Base-by-base conservation (phyloP, 371 early-diverging fungal genomes). In the Mortierella sp. region DNA sequence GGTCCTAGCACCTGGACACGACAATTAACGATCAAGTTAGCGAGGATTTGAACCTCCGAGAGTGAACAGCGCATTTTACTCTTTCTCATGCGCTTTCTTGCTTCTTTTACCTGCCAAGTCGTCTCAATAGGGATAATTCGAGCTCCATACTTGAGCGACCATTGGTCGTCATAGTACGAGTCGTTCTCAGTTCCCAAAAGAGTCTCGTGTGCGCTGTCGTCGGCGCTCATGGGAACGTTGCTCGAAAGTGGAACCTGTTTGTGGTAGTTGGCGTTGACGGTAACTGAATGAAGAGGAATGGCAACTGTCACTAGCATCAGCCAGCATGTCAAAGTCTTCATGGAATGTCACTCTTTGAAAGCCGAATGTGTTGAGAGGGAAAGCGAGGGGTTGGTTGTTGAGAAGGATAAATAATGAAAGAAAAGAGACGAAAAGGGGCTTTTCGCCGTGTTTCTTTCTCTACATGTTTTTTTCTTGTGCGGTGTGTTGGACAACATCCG, bases 1-100 rank as follows among this genome's bases (percentile, higher is more conserved):
- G 94, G 94, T 14, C 95, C 95, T 2, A 95, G 88, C 5, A 91
- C 87, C 88, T 90, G 26, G 13, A 55, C 31, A 31, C 16, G 45
- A 44, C 16, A 47, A 28, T n/a, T 7, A 26, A 55, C 5, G 31
- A 65, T 11, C 21, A 65, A 47, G 63, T 34, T 19, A 34, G 16
- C 34, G 34, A 63, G 57, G 19, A 71, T 26, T 71, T 71, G 72
- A 71, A 47, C 72, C 72, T 47, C 48, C 48, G 44, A 47, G 48
- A 16, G 19, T 9, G 70, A 44, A 11, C 45, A 19, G 26, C 3
- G 16, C 70, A 21, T 31, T 44, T 57, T 26, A 47, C n/a, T 3
- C 34, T 1, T 1, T 52, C 21, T 47, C 4, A 14, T n/a, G 47
- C 0, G 47, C 47, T 48, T 48, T 48, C 2, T 11, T 48, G 14